Base-by-base conservation (phyloP, 495 filamentous ascomycete species). In the Xylaria venustula region DNA sequence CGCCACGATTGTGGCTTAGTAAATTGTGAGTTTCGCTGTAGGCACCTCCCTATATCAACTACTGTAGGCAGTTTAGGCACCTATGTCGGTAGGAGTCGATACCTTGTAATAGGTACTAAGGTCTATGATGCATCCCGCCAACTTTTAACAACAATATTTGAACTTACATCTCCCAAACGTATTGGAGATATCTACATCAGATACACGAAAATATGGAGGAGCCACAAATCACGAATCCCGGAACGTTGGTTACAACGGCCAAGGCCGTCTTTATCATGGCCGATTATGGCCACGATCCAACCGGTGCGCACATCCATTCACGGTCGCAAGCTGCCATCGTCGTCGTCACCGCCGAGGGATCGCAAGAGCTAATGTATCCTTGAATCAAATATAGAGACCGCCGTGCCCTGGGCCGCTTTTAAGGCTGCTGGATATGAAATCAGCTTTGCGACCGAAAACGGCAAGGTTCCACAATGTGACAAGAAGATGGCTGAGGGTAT, bases 231-330 rank as follows among this genome's bases (percentile, higher is more conserved):
- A 54, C 46, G 9, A 64, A 64, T 9, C 54, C 67, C 14, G 69
- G 67, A 11, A 40, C 54, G 9, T 47, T 59, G 17, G 30, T 62
- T 30, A 6, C 45, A 6, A 52, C 58, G 7, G 49, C 63, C 7
- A 72, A 74, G 58, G 75, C 77, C 23, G 61, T 81, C 30, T 76
- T 83, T 34, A 64, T 80, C 46, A 82, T 84, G 81, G 73, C 81
- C 25, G 80, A 84, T 60, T 82, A 84, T 56, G 82, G 82, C 54
- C 79, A 84, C 62, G 82, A 84, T 62, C 81, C 80, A 11, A 83
- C 81, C 50, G 81, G 81, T 82, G 62, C 32, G 61, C 26, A 8
- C 25, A 8, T 28, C 9, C 54, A 6, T n/a, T n/a, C n/a, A n/a
- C n/a, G n/a, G n/a, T n/a, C n/a, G n/a, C n/a, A n/a, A n/a, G n/a